Percentiles rank a stretch among this genome's conserved stretches.
Conservation (phyloP, 108 stramenopile genomes). For the Chaetoceros muelleri region DNA sequence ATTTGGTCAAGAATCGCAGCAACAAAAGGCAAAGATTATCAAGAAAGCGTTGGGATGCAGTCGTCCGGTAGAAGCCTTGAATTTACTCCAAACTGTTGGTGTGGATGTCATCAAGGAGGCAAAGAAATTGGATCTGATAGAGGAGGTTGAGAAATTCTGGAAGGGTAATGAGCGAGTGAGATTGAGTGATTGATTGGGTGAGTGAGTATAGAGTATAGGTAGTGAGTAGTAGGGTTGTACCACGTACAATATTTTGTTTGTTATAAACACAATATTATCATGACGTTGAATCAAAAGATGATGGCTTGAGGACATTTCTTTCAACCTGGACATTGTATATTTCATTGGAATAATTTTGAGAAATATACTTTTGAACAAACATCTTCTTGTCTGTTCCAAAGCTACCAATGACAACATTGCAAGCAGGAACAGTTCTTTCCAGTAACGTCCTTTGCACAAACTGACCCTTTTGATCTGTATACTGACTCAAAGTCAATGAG, state of each 20-base stretch:
- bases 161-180: background rate
- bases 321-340: no score
- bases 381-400: conserved; percentile 19
- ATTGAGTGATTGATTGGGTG: no score
- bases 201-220: no score
- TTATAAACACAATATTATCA: background rate
- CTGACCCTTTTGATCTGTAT: conserved; percentile 32
- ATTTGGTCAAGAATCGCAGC: conserved; percentile 88
- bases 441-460: conserved; percentile 58
- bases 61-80: conserved; percentile 48
- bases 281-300: no score
- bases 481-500: conserved; percentile 49
- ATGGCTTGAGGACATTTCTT: no score
- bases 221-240: no score
- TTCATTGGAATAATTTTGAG: conserved; percentile 28
- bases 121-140: conserved; percentile 31
- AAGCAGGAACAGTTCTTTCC: conserved; percentile 47
- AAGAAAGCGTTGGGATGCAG: conserved; percentile 57
- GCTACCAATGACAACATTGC: conserved; percentile 15
- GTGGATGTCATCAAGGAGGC: conserved; percentile 64
- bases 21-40: conserved; percentile 66
- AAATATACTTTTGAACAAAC: conserved; percentile 14
- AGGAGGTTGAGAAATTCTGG: conserved; percentile 22
- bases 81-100: conserved; percentile 44
- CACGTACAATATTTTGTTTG: background rate